Evolutionary conservation across 306 rosid species (phyloP).

Genomic region (Styphnolobium japonicum): DNA sequence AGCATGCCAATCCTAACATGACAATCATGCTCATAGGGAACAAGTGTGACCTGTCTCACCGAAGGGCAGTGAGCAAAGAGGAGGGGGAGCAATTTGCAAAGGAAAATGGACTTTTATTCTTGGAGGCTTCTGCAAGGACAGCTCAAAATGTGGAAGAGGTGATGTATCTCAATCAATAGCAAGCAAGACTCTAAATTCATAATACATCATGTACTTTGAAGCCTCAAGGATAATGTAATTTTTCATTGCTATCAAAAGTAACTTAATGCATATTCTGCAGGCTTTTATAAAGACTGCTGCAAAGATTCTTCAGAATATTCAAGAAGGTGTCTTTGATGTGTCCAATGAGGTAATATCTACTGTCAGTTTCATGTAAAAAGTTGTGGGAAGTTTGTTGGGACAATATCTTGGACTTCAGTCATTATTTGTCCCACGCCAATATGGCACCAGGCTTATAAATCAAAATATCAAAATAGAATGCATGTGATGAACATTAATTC

Average conservation of each 20-base stretch:
- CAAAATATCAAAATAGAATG: background rate
- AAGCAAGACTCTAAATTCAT: background rate
- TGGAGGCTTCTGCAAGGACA: slow-evolving; percentile 97
- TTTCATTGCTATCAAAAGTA: background rate
- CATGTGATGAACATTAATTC: background rate
- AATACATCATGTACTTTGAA: background rate
- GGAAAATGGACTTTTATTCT: slow-evolving; percentile 91
- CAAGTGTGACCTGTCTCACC: slow-evolving; percentile 85
- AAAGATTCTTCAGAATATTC: slow-evolving; percentile 88
- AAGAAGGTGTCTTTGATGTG: slow-evolving; percentile 87
- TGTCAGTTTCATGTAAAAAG: slow-evolving; percentile 9
- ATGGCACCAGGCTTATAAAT: background rate
- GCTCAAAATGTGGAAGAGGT: slow-evolving; percentile 98
- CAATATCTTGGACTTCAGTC: background rate
- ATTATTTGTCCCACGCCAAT: background rate
- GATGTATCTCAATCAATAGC: slow-evolving; percentile 15
- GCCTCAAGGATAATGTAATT: background rate
- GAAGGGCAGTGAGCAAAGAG: slow-evolving; percentile 95
- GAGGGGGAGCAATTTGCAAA: slow-evolving; percentile 97
- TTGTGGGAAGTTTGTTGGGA: background rate
- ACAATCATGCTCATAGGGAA: slow-evolving; percentile 89
- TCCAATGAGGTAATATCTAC: slow-evolving; percentile 77
- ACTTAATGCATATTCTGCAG: slow-evolving; percentile 38
- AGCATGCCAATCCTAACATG: slow-evolving; percentile 98
- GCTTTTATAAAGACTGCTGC: slow-evolving; percentile 90